phyloP scores from a whole-genome alignment of 1,284 basidiomycete genomes.

The Ceratobasidium sp. region DNA sequence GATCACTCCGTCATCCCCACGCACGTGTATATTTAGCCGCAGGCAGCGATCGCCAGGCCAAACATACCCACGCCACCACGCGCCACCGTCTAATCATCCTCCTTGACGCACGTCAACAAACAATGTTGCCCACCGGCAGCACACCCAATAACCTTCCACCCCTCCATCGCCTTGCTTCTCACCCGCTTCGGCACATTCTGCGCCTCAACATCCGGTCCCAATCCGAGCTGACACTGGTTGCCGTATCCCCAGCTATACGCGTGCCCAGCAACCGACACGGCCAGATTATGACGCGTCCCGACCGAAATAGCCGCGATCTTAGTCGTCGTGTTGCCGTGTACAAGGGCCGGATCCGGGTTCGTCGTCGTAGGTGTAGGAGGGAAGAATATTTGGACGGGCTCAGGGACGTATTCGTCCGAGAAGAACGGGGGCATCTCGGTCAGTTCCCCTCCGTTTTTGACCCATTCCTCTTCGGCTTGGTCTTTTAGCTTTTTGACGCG shows the following conservation, averaged over 20 bases:
- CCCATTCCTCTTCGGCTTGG: constrained; percentile 55
- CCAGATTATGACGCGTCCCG: constrained; percentile 67
- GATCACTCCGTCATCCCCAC: background rate
- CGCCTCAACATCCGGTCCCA: constrained; percentile 59
- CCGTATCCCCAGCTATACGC: constrained; percentile 70
- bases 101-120: constrained; percentile 50
- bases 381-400: constrained; percentile 63
- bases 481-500: constrained; percentile 57
- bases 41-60: constrained; percentile 3
- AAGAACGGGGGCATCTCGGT: constrained; percentile 34
- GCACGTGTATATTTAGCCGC: background rate
- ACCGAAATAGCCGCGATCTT: constrained; percentile 64
- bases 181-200: constrained; percentile 47
- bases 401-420: constrained; percentile 56
- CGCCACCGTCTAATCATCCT: background rate
- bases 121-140: constrained; percentile 64
- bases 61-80: background rate
- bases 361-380: constrained; percentile 60
- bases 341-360: constrained; percentile 58
- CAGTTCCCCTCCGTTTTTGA: constrained; percentile 31
- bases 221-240: constrained; percentile 62
- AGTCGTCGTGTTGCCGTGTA: constrained; percentile 55
- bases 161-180: constrained; percentile 55
- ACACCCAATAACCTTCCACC: constrained; percentile 58
- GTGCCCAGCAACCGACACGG: constrained; percentile 65